Conservation (phyloP, 768 basidiomycete species). For the Lentinus tigrinus region DNA sequence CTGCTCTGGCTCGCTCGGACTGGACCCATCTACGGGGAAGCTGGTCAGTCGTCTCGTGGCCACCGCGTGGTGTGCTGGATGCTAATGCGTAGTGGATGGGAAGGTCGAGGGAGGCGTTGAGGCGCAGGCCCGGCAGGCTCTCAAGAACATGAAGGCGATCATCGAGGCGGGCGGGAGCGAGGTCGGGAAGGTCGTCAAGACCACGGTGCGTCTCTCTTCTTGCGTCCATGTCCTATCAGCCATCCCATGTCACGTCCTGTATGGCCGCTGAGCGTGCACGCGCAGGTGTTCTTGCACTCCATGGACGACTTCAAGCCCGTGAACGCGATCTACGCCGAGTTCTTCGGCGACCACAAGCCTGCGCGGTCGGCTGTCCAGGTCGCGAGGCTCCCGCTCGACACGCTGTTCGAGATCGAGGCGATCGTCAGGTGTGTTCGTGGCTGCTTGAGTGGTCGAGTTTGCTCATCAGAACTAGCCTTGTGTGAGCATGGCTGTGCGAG, state of each 20-base stretch:
- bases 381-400: constrained; percentile 83
- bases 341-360: constrained; percentile 91
- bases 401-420: constrained; percentile 89
- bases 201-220: constrained; percentile 61
- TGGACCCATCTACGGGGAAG: constrained; percentile 70
- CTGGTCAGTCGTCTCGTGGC: constrained; percentile 44
- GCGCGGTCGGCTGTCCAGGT: constrained; percentile 93
- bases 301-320: constrained; percentile 89
- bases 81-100: neutral
- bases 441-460: too few species aligned
- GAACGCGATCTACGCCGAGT: constrained; percentile 77
- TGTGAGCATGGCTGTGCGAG: too few species aligned
- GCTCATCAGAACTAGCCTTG: too few species aligned
- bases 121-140: constrained; percentile 77
- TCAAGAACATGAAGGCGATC: constrained; percentile 83
- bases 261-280: neutral
- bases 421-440: constrained; percentile 69
- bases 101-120: constrained; percentile 62
- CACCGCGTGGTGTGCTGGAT: neutral
- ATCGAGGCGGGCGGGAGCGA: constrained; percentile 81
- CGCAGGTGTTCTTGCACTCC: constrained; percentile 86
- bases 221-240: constrained; percentile 5
- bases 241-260: neutral
- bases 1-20: constrained; percentile 84
- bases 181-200: constrained; percentile 83